Conservation (phyloP, 495 filamentous ascomycete species). For the Daldinia caldariorum region DNA sequence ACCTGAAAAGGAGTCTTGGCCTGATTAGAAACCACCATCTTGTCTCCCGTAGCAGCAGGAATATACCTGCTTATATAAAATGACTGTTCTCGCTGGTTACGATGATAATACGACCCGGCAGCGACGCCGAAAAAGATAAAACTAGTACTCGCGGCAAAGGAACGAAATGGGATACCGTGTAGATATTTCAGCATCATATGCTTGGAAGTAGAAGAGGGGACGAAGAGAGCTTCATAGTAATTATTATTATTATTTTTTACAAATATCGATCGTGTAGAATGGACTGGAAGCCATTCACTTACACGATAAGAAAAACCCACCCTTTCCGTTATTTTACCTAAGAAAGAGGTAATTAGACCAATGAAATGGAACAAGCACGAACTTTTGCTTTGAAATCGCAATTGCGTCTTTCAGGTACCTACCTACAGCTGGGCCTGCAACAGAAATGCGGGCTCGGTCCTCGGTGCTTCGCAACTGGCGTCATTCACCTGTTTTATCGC, state of each 20-base stretch:
- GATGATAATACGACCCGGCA: constrained; percentile 40
- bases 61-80: constrained; percentile 15
- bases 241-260: not conserved
- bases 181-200: constrained; percentile 41
- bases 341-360: not conserved
- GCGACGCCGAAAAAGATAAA: constrained; percentile 34
- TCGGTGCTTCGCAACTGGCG: constrained; percentile 19
- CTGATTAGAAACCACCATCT: constrained; percentile 43
- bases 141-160: constrained; percentile 29
- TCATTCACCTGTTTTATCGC: not conserved
- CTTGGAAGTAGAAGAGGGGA: not conserved
- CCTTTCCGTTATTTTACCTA: not conserved
- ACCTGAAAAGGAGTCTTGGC: constrained; percentile 60
- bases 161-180: constrained; percentile 35
- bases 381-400: constrained; percentile 56
- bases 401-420: not conserved
- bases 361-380: constrained; percentile 35
- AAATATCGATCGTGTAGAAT: constrained; percentile 13
- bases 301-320: constrained; percentile 39
- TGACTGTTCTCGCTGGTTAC: constrained; percentile 33
- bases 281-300: constrained; percentile 41
- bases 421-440: too few relatives aligned
- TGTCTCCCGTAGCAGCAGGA: constrained; percentile 17
- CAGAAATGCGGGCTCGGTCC: too few relatives aligned
- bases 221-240: constrained; percentile 23